Evolutionary conservation across 495 filamentous ascomycete genomes (phyloP).

Genomic region (Talaromyces proteolyticus): DNA sequence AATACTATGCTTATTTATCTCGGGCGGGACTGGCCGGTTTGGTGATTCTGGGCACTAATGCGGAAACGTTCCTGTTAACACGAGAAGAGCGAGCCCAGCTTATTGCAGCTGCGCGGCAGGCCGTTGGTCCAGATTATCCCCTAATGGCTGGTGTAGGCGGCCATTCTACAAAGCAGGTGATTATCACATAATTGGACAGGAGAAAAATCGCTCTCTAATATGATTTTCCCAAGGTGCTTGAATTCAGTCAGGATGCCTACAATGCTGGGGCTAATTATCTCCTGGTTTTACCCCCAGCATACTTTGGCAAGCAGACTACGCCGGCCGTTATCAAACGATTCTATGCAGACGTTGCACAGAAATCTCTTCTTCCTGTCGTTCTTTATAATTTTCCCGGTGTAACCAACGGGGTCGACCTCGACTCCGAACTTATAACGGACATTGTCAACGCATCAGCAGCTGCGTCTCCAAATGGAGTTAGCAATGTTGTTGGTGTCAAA

Average conservation of each 20-base stretch:
- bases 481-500: slow-evolving; percentile 60
- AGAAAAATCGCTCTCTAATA: not conserved
- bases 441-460: slow-evolving; percentile 39
- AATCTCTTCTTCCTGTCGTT: slow-evolving; percentile 50
- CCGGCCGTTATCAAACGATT: slow-evolving; percentile 52
- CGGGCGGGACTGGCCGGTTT: slow-evolving; percentile 49
- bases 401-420: slow-evolving; percentile 65
- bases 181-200: not conserved
- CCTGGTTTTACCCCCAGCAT: slow-evolving; percentile 57
- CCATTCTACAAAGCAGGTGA: slow-evolving; percentile 54
- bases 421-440: slow-evolving; percentile 52
- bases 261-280: slow-evolving; percentile 53
- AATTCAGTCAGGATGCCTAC: slow-evolving; percentile 52
- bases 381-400: slow-evolving; percentile 71
- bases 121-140: slow-evolving; percentile 44
- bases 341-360: slow-evolving; percentile 50
- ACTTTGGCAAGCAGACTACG: slow-evolving; percentile 58
- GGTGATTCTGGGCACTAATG: slow-evolving; percentile 59
- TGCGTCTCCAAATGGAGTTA: slow-evolving; percentile 35
- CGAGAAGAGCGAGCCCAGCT: slow-evolving; percentile 51
- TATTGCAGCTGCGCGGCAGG: slow-evolving; percentile 44
- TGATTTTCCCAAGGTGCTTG: slow-evolving; percentile 27
- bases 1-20: slow-evolving; percentile 54
- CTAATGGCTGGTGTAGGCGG: slow-evolving; percentile 60
- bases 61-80: slow-evolving; percentile 59